Conservation (phyloP, 2,329 filamentous ascomycete genomes). For the Beauveria sp. region DNA sequence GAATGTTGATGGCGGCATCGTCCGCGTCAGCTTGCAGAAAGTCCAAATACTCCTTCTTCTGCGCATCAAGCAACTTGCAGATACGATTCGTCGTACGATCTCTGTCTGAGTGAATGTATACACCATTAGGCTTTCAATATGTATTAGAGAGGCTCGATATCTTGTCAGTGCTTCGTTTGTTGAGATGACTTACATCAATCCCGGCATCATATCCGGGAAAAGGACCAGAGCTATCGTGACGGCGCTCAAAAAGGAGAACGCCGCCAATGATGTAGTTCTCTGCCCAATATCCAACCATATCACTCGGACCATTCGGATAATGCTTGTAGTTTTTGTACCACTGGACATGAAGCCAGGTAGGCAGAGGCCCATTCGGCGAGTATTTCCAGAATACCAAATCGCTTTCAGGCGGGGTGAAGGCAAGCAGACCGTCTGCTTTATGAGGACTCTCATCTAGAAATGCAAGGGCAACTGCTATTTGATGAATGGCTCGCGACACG, state of each 20-base stretch:
- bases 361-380: slow-evolving; percentile 14
- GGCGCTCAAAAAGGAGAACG: slow-evolving; percentile 2
- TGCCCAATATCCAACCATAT: slow-evolving; percentile 17
- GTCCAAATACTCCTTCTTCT: slow-evolving; percentile 15
- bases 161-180: too few relatives aligned
- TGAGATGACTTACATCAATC: neutral
- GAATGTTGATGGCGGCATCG: neutral
- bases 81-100: slow-evolving; percentile 14
- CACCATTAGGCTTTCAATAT: neutral
- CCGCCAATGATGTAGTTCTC: slow-evolving; percentile 14
- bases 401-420: slow-evolving; percentile 17
- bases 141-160: too few relatives aligned
- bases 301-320: slow-evolving; percentile 15
- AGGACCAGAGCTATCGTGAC: neutral
- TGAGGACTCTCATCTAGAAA: slow-evolving; percentile 16
- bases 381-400: neutral
- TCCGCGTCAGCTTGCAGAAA: slow-evolving; percentile 9
- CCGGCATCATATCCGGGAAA: neutral
- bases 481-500: slow-evolving; percentile 21
- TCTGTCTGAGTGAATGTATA: slow-evolving; percentile 15
- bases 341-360: slow-evolving; percentile 18
- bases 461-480: slow-evolving; percentile 21
- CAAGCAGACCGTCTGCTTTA: slow-evolving; percentile 17
- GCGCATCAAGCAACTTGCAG: slow-evolving; percentile 14
- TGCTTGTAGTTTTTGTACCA: slow-evolving; percentile 15